These are phyloP conservation scores for Leucocoprinus sp. DNA, from an alignment of 768 basidiomycete genomes.

Conservation along the genomic window DNA sequence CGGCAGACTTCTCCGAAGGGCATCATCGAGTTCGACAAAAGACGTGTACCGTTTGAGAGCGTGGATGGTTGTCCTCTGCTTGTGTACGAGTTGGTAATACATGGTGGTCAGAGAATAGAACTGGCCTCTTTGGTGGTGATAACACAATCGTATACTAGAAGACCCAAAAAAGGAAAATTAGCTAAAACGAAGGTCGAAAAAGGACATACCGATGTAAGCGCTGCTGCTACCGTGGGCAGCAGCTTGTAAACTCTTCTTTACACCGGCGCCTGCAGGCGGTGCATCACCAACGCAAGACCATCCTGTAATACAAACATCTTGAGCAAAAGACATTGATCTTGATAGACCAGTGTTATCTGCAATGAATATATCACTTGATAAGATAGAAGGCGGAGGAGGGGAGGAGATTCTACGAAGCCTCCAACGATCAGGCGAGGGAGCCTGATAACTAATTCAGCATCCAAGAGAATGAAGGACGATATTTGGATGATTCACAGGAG, in stretches of 20 bases:
- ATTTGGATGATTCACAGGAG: neutral
- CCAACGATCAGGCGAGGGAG: neutral
- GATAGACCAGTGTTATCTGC: conserved; percentile 43
- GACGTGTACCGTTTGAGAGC: conserved; percentile 61
- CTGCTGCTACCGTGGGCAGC: conserved; percentile 27
- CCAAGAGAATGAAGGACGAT: neutral
- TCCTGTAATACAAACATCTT: conserved; percentile 56
- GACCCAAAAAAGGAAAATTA: neutral
- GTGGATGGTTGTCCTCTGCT: conserved; percentile 54
- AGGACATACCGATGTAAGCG: conserved; percentile 50
- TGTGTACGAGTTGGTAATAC: conserved; percentile 3
- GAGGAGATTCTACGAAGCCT: conserved; percentile 22
- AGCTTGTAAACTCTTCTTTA: conserved; percentile 4
- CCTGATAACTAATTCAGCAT: neutral
- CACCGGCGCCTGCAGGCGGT: conserved; percentile 1
- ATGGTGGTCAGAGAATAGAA: neutral
- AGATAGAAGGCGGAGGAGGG: conserved; percentile 33
- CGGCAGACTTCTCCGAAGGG: conserved; percentile 43
- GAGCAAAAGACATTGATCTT: conserved; percentile 38
- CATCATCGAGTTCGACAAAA: conserved; percentile 45
- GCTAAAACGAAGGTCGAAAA: neutral
- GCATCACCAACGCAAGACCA: conserved; percentile 64
- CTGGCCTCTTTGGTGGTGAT: conserved; percentile 54
- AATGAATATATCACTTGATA: conserved; percentile 65
- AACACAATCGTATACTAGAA: conserved; percentile 58